phyloP scores from a whole-genome alignment of 1,284 basidiomycete species.

The Schizopora paradoxa region DNA sequence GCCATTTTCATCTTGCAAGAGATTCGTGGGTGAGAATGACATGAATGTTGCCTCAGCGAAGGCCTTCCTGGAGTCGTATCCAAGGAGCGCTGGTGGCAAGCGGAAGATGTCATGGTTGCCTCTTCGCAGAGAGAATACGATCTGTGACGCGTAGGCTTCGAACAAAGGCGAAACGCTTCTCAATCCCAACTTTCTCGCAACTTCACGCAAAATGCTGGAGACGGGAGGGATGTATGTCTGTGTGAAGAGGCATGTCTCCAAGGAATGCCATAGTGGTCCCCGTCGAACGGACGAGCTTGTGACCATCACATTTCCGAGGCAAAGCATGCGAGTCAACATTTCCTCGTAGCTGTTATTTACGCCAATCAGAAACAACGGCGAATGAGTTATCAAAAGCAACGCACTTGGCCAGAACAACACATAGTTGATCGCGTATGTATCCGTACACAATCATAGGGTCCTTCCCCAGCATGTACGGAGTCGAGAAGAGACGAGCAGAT shows the following conservation, averaged over 20 bases:
- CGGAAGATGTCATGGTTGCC: conserved; percentile 51
- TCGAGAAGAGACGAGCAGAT: conserved; percentile 54
- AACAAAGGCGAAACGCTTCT: conserved; percentile 63
- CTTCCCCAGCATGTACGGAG: conserved; percentile 27
- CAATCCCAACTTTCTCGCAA: conserved; percentile 69
- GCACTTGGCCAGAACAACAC: conserved; percentile 42
- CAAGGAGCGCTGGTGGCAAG: conserved; percentile 67
- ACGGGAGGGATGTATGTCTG: conserved; percentile 55
- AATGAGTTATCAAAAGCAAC: conserved; percentile 22
- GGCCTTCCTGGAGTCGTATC: conserved; percentile 56
- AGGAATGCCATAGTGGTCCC: conserved; percentile 83
- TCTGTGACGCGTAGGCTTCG: conserved; percentile 71
- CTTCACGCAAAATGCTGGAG: conserved; percentile 56
- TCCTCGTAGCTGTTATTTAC: conserved; percentile 54
- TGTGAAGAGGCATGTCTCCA: conserved; percentile 60
- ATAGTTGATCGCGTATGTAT: conserved; percentile 38
- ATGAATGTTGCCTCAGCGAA: conserved; percentile 58
- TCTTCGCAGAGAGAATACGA: conserved; percentile 61
- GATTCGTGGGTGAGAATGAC: conserved; percentile 56
- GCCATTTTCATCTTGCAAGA: conserved; percentile 30
- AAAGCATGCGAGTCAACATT: conserved; percentile 76
- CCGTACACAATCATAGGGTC: conserved; percentile 40
- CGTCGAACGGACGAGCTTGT: conserved; percentile 76
- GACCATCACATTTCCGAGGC: conserved; percentile 81
- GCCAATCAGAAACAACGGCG: conserved; percentile 15